A percentile compares a stretch with the other conserved stretches of the same genome.
Evolutionary conservation across 495 filamentous ascomycete genomes (phyloP).

Genomic region (Aspergillus avenaceus): DNA sequence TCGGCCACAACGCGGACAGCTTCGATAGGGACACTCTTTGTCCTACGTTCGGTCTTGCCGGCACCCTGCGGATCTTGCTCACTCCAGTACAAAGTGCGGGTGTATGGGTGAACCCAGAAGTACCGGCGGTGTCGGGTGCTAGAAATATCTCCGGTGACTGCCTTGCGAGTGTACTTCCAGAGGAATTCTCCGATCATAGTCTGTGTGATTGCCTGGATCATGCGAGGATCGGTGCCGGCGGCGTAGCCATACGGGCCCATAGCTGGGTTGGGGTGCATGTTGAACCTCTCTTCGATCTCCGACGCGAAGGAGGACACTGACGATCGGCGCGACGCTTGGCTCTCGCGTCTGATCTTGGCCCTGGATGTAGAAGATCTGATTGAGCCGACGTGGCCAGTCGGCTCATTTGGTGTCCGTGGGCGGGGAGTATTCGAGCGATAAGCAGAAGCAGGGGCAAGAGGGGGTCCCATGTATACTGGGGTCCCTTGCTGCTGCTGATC

Average conservation of each 20-base stretch:
- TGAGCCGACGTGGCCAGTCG: constrained; percentile 45
- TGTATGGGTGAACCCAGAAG: constrained; percentile 99
- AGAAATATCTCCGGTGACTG: constrained; percentile 81
- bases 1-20: constrained; percentile 90
- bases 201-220: constrained; percentile 99
- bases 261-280: constrained; percentile 57
- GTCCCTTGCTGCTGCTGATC: constrained; percentile 42
- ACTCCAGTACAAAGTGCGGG: constrained; percentile 94
- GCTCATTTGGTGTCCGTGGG: constrained; percentile 67
- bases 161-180: constrained; percentile 96
- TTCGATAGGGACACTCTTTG: constrained; percentile 94
- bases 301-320: constrained; percentile 94
- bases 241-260: constrained; percentile 52
- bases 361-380: constrained; percentile 50
- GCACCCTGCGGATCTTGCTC: constrained; percentile 79
- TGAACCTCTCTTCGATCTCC: constrained; percentile 87
- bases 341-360: constrained; percentile 38
- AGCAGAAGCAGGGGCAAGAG: constrained; percentile 75
- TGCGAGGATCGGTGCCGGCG: constrained; percentile 79
- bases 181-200: constrained; percentile 99
- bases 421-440: constrained; percentile 51
- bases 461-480: constrained; percentile 75
- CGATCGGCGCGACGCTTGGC: constrained; percentile 65
- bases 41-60: constrained; percentile 71
- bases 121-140: constrained; percentile 86